phyloP scores from a whole-genome alignment of 176 grass and related monocot species.

The Leersia perrieri region DNA sequence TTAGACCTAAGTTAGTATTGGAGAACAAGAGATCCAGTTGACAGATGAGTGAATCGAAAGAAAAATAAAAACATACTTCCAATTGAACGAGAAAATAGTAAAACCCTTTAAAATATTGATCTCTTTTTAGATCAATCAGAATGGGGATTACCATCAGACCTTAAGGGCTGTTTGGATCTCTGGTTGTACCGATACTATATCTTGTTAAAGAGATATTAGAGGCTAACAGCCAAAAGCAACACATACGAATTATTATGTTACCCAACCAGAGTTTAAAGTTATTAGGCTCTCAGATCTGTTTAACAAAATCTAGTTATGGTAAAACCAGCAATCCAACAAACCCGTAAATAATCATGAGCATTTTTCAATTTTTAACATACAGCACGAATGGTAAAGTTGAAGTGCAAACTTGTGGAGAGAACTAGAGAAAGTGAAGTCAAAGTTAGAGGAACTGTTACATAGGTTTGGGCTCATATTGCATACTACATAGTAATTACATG shows the following conservation, averaged over 20 bases:
- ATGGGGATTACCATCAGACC: background rate
- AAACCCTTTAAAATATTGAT: background rate
- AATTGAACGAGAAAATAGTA: background rate
- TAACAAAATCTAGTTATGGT: background rate
- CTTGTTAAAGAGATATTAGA: background rate
- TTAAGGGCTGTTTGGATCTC: background rate
- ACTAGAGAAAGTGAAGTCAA: background rate
- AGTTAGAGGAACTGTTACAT: background rate
- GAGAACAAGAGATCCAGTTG: background rate
- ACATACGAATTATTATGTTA: background rate
- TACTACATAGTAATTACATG: background rate
- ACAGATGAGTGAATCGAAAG: background rate
- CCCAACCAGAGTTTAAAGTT: background rate
- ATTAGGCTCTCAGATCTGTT: background rate
- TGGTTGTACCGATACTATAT: background rate
- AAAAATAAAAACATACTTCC: background rate
- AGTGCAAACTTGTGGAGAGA: background rate
- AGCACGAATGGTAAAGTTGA: background rate
- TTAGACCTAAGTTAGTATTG: background rate
- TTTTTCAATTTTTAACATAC: background rate
- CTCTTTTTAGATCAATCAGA: slow-evolving; percentile 6
- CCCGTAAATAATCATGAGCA: background rate
- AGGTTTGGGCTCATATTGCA: background rate
- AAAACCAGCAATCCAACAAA: background rate
- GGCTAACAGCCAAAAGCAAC: background rate